phyloP scores from a whole-genome alignment of 495 filamentous ascomycete species.

The Rostrohypoxylon terebratum region DNA sequence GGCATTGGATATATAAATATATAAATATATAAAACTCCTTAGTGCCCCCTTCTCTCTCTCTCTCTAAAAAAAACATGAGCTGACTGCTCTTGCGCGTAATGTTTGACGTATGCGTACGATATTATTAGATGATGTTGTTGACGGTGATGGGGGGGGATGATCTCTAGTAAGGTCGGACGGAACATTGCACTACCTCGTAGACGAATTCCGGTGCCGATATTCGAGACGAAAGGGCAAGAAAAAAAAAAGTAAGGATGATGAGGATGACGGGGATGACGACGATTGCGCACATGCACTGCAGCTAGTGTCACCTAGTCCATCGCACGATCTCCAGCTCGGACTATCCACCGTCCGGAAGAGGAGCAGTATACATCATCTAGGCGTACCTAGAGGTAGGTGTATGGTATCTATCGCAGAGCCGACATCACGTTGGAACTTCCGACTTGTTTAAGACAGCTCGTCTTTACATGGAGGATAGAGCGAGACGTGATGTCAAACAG shows the following conservation, averaged over 20 bases:
- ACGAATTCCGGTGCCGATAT: slow-evolving; percentile 39
- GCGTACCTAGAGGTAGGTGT: not conserved
- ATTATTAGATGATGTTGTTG: not conserved
- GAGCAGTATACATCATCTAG: not conserved
- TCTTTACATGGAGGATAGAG: not conserved
- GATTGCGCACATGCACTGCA: slow-evolving; percentile 42
- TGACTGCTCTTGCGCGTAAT: slow-evolving; percentile 4
- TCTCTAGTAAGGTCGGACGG: slow-evolving; percentile 37
- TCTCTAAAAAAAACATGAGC: no score
- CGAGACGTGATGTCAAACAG: not conserved
- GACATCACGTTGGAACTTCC: not conserved
- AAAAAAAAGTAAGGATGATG: not conserved
- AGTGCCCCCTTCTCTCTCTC: no score
- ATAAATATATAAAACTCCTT: not conserved
- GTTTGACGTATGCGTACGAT: not conserved
- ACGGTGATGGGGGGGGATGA: slow-evolving; percentile 3
- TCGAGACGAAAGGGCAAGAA: not conserved
- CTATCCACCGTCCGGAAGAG: slow-evolving; percentile 40
- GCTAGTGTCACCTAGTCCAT: slow-evolving; percentile 32
- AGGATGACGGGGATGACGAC: slow-evolving; percentile 34
- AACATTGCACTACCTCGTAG: slow-evolving; percentile 18
- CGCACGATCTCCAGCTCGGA: slow-evolving; percentile 38
- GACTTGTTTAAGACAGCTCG: not conserved
- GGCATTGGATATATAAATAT: not conserved
- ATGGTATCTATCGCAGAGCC: not conserved